Evolutionary conservation across 1,139 yeast genomes (phyloP), one percentile per base, ranked within the genome.

Genomic region (Pichia sp.): DNA sequence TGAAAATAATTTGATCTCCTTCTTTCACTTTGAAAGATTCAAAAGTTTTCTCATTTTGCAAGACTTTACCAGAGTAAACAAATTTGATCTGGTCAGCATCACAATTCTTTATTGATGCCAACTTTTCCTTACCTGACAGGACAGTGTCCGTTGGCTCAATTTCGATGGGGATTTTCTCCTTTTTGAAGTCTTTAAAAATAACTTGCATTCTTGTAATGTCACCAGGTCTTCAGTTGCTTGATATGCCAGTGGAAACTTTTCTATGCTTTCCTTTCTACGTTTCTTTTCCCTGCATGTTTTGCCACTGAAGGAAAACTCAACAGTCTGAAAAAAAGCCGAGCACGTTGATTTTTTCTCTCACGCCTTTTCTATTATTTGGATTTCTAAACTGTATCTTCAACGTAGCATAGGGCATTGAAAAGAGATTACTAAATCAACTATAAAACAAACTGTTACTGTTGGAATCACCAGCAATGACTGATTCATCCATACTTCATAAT

Each of bases 11-110:
- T 62, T 92, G 92, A 67, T 91, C 97, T 54, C 90, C 91, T 53
- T 89, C 96, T 69, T 89, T 90, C 64, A 93, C 80, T 64, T 87
- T 86, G 70, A 83, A 85, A 14, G 80, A 77, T 53, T 79, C 87
- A 60, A 92, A 77, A 6, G 87, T 78, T 68, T 89, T 87, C 54
- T 81, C 91, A 73, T 93, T 96, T 65, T 83, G 90, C 57, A 93
- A 80, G 47, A 93, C 95, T 68, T 91, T 91, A 67, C 95, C 96
- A 10, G 97, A 90, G 71, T 87, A 93, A 57, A 95, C 96, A 66
- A 93, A 81, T 73, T 92, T 93, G 70, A 93, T 84, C 67, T 86
- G 93, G 6, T 81, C 72, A 2, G 83, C 80, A 40, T 87, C 95
- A 65, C 91, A 84, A 16, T 80, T 83, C 63, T 87, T 85, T 56